Conservation (phyloP, 371 early-diverging fungal species). For the Dentiscutata heterogama region DNA sequence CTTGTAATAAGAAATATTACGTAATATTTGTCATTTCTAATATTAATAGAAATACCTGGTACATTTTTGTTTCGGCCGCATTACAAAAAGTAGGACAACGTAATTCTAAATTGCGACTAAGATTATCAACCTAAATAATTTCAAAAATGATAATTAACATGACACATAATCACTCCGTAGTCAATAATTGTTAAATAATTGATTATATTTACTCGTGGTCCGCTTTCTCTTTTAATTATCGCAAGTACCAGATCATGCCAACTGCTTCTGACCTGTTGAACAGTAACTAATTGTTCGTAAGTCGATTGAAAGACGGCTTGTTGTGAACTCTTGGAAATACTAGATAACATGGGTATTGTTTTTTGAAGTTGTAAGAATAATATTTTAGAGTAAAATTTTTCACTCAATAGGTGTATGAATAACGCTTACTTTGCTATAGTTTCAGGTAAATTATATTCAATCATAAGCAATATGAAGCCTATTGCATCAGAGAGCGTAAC, state of each 20-base stretch:
- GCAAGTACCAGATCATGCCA: slow-evolving; percentile 46
- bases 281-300: slow-evolving; percentile 31
- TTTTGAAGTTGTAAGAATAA: neutral
- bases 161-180: neutral
- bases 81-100: slow-evolving; percentile 43
- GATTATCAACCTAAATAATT: slow-evolving; percentile 37
- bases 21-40: neutral
- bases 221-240: slow-evolving; percentile 41
- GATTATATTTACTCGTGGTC: slow-evolving; percentile 37
- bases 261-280: slow-evolving; percentile 16
- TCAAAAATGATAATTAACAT: neutral
- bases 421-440: slow-evolving; percentile 14
- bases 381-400: neutral
- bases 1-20: neutral
- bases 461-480: slow-evolving; percentile 35
- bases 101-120: slow-evolving; percentile 38
- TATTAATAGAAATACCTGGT: slow-evolving; percentile 17
- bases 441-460: slow-evolving; percentile 41
- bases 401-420: neutral
- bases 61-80: slow-evolving; percentile 37
- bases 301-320: slow-evolving; percentile 29
- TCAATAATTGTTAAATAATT: neutral
- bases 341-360: too few species aligned
- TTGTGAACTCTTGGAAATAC: slow-evolving; percentile 12
- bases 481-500: slow-evolving; percentile 40